Evolutionary conservation across 169 alveolate species (phyloP).

Genomic region (Plasmodium knowlesi): DNA sequence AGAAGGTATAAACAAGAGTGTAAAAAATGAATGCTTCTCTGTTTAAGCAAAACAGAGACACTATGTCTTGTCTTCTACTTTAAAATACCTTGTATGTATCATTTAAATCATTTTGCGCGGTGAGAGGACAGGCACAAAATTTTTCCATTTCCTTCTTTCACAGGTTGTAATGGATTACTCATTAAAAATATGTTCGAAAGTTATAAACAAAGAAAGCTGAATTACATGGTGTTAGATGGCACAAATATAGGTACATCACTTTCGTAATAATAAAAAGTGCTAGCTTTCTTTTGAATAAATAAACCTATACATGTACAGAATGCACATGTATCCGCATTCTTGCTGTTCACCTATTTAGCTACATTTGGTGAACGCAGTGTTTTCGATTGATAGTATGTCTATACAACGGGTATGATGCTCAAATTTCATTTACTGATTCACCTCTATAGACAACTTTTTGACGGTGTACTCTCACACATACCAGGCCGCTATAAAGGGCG

Average conservation of each 20-base stretch:
- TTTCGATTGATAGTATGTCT: neutral
- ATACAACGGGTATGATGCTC: neutral
- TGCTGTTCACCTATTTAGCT: neutral
- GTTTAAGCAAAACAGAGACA: neutral
- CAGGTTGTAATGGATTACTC: slow-evolving; percentile 71
- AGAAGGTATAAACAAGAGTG: slow-evolving; percentile 25
- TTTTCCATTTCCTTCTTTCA: neutral
- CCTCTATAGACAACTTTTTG: slow-evolving; percentile 37
- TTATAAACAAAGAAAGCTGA: slow-evolving; percentile 40
- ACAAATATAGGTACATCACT: slow-evolving; percentile 59
- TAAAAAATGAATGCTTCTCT: neutral
- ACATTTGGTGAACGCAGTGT: neutral
- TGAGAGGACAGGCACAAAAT: neutral
- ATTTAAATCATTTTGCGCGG: neutral
- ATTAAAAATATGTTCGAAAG: slow-evolving; percentile 50
- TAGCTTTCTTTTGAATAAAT: neutral
- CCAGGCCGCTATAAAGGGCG: slow-evolving; percentile 60
- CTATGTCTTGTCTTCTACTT: too few species aligned
- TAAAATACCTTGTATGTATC: neutral
- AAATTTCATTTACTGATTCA: neutral
- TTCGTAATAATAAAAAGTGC: neutral
- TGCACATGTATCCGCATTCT: neutral
- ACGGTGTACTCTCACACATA: slow-evolving; percentile 63
- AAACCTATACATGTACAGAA: neutral
- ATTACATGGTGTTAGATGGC: slow-evolving; percentile 65